Base-by-base conservation (phyloP, 257 asterid genomes). In the Eustoma russellianum region DNA sequence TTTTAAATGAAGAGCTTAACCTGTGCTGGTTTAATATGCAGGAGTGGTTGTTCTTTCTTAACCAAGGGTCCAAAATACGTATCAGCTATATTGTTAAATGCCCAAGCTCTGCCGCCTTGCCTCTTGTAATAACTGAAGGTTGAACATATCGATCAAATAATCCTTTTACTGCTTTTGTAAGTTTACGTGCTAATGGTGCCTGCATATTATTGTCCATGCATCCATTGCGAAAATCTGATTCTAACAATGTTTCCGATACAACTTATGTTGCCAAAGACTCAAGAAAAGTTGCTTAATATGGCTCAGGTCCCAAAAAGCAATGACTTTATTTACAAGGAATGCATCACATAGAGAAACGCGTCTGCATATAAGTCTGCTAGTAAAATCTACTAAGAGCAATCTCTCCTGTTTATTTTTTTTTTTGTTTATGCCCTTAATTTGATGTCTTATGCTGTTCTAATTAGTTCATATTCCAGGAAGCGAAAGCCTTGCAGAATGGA, bases 41-140 rank as follows among this genome's bases (percentile, higher is more conserved):
- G 70, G 64, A 19, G 55, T 65, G 70, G 70, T 59, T 50, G 38
- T 65, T 50, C 50, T 65, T 57, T 45, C 64, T 65, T 13, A 65
- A 65, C 63, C 14, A 53, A 45, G 70, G 70, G 30, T 65, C 70
- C n/a, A 65, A 24, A 44, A 41, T 65, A 18, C 50, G 19, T 11
- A 34, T 65, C 34, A 50, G 64, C 5, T 65, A 65, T 49, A 44
- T 53, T 17, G 52, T 65, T 50, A 57, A 51, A n/a, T 44, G 64
- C 49, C 64, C 64, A 46, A 57, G 19, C 13, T 58, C 38, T 57
- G 49, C 63, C 50, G 54, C 59, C n/a, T 65, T 65, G 50, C 34
- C 64, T n/a, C 70, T 57, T 24, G 55, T 52, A 41, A 65, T 65
- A 33, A 63, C 64, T 17, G 59, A 51, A 65, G 64, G 70, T 65